These are phyloP conservation scores for Irpex rosettiformis DNA, from an alignment of 1,284 basidiomycete genomes.

Conservation along the genomic window DNA sequence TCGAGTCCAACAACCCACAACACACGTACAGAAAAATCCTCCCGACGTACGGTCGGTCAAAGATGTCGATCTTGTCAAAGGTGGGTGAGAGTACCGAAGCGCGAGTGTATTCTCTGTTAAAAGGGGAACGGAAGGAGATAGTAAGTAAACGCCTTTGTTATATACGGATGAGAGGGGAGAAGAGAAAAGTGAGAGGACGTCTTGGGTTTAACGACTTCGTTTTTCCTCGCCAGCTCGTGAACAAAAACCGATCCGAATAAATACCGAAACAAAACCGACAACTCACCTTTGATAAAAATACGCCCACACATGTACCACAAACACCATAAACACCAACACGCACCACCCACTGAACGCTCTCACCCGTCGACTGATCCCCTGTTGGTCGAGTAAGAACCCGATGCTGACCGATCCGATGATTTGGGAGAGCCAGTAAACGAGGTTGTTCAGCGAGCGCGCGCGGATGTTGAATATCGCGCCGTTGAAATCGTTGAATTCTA, in stretches of 20 bases:
- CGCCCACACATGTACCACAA: conserved; percentile 63
- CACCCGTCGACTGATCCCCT: conserved; percentile 47
- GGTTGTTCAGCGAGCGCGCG: conserved; percentile 61
- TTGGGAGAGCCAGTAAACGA: conserved; percentile 68
- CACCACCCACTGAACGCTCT: conserved; percentile 65
- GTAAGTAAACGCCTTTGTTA: not conserved
- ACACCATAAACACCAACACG: conserved; percentile 57
- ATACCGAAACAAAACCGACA: too few species aligned
- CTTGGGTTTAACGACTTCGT: too few species aligned
- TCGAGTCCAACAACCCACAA: conserved; percentile 49
- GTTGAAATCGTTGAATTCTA: conserved; percentile 69
- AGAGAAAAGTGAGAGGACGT: too few species aligned
- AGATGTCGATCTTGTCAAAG: conserved; percentile 49
- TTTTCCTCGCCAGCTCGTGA: too few species aligned
- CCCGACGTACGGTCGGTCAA: conserved; percentile 46
- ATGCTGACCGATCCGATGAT: conserved; percentile 63
- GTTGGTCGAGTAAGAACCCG: conserved; percentile 59
- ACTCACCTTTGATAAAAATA: conserved; percentile 68
- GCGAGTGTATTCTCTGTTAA: conserved; percentile 55
- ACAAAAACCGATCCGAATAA: too few species aligned
- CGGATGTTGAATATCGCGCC: conserved; percentile 65
- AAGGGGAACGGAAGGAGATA: too few species aligned
- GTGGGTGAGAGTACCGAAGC: conserved; percentile 34
- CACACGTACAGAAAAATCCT: conserved; percentile 57
- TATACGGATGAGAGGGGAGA: not conserved